Evolutionary conservation across 2,329 filamentous ascomycete genomes (phyloP).

Genomic region (Mycosphaerelloides madeirae): DNA sequence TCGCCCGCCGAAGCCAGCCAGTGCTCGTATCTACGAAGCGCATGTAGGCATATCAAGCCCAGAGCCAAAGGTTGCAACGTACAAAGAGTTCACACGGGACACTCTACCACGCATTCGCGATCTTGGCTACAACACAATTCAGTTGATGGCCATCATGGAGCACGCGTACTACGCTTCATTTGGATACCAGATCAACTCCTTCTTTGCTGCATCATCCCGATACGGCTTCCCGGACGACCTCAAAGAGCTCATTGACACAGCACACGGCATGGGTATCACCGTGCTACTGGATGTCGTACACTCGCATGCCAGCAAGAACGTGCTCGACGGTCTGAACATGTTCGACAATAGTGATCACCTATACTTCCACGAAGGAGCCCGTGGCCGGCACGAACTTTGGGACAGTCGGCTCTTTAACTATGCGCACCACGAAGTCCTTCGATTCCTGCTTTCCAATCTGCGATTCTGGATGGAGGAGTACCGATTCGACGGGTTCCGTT

Average conservation of each 20-base stretch:
- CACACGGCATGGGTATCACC: constrained; percentile 82
- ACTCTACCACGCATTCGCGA: constrained; percentile 87
- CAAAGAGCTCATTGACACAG: constrained; percentile 93
- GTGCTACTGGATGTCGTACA: constrained; percentile 95
- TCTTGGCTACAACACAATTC: constrained; percentile 94
- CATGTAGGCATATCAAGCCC: constrained; percentile 96
- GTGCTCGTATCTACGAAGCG: constrained; percentile 94
- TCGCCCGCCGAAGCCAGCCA: constrained; percentile 75
- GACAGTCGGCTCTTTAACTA: constrained; percentile 98
- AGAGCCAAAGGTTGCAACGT: constrained; percentile 81
- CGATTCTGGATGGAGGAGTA: constrained; percentile 99
- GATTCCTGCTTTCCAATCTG: constrained; percentile 93
- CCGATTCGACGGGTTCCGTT: constrained; percentile 91
- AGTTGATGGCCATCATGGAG: constrained; percentile 99
- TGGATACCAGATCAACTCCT: constrained; percentile 97
- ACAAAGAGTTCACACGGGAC: constrained; percentile 93
- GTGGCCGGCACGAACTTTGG: constrained; percentile 88
- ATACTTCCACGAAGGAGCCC: constrained; percentile 86
- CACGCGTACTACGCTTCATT: constrained; percentile 99
- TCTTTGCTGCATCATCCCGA: constrained; percentile 94
- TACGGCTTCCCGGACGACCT: constrained; percentile 92
- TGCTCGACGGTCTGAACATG: constrained; percentile 88
- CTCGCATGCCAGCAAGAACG: constrained; percentile 97
- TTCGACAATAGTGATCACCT: constrained; percentile 93
- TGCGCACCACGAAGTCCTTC: constrained; percentile 84